A percentile compares a stretch with the other conserved stretches of the same genome.
Conservation (phyloP, 257 asterid species). For the Solanum paucissectum region DNA sequence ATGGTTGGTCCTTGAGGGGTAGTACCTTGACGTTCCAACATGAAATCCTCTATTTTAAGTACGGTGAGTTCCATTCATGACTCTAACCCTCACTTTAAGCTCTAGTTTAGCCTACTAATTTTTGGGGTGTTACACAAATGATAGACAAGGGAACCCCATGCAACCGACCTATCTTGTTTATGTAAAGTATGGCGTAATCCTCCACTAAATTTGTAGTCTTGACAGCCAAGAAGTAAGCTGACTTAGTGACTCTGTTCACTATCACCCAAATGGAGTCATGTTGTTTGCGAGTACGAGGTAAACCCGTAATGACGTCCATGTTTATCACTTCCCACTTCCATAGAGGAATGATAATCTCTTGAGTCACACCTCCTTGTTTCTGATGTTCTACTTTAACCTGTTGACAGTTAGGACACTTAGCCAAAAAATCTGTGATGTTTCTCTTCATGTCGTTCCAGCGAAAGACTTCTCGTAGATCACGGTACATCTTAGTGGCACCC, state of each 20-base stretch:
- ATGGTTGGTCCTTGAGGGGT: too few species aligned
- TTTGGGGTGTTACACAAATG: too few species aligned
- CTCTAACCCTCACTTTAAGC: too few species aligned
- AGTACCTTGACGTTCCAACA: too few species aligned
- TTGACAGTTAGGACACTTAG: background rate
- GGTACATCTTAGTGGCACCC: background rate
- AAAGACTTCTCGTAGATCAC: too few species aligned
- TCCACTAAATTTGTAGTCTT: background rate
- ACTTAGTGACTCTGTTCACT: too few species aligned
- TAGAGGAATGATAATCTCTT: background rate
- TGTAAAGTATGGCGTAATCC: background rate
- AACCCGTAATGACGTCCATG: background rate
- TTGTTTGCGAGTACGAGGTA: background rate
- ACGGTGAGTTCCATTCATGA: too few species aligned
- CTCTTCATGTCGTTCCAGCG: background rate
- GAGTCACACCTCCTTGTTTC: background rate
- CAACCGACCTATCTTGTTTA: too few species aligned
- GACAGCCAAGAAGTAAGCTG: background rate
- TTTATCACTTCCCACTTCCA: background rate
- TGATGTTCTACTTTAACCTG: background rate
- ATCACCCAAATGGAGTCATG: background rate
- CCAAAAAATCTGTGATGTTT: too few species aligned
- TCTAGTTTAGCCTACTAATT: too few species aligned
- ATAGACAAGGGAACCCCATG: too few species aligned
- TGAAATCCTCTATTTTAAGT: too few species aligned